Base-by-base conservation (phyloP, 163 green algal genomes). In the Volvox carteri region DNA sequence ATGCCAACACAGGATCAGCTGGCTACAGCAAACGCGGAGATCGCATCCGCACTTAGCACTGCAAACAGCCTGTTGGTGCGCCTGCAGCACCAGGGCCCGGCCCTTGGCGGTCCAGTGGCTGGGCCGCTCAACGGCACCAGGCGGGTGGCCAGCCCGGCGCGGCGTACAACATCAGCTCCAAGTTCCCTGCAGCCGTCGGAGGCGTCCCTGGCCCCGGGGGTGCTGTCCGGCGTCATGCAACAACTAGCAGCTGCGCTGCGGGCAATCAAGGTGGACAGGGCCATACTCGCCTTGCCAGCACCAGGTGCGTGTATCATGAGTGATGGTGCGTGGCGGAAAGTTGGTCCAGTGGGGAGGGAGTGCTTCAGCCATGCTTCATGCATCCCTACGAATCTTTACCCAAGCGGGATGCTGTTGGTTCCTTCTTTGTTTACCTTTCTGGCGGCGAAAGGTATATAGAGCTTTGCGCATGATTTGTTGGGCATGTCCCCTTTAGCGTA, bases 11-110 rank as follows among this genome's bases (percentile, higher is more conserved):
- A 92, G 58, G 89, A 91, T 0, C 70, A 91, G 73, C 75, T 94
- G 70, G 90, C 88, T 1, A 79, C 90, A 6, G 79, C 90, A 19
- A 87, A 93, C 50, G 90, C 92, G 7, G 92, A 96, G 18, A 87
- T 95, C 1, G 83, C 91, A 1, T 46, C 83, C 28, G 89, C 90
- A 0, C 28, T 92, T 0, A 87, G 88, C 58, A 85, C 81, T 7
- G 91, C 90, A 18, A 81, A 90, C 68, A 70, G 76, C 52, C 39
- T 94, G 44, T 60, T 94, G 35, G 41, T 83, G 25, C 88, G 90
- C 18, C 80, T 95, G 33, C 73, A 37, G 37, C 77, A 75, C 77
- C 44, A 46, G 62, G 33, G 52, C 21, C 5, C 7, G 37, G 8
- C 23, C 28, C 25, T 62, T 44, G 42, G 73, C n/a, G 73, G 42